phyloP scores from a whole-genome alignment of 108 stramenopile genomes.

The Cyclostephanos tholiformis region DNA sequence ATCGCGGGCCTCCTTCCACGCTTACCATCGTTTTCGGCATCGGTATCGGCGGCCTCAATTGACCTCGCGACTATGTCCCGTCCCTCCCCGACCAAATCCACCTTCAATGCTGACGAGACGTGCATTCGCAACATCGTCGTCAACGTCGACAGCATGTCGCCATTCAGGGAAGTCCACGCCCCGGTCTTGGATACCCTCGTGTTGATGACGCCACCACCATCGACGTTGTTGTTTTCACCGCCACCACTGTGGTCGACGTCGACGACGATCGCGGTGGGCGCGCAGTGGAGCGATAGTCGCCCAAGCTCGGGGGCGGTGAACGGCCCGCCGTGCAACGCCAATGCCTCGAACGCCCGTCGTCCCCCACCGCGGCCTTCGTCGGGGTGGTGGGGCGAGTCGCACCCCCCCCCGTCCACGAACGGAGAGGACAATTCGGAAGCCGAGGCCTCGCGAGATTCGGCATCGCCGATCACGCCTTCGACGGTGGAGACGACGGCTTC shows the following conservation, averaged over 20 bases:
- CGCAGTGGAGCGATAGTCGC: slow-evolving; percentile 49
- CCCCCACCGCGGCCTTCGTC: neutral
- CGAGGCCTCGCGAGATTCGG: slow-evolving; percentile 44
- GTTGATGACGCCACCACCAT: neutral
- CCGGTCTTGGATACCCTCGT: neutral
- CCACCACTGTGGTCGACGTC: neutral
- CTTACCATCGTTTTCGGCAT: neutral
- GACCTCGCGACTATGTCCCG: slow-evolving; percentile 31
- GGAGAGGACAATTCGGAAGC: slow-evolving; percentile 32
- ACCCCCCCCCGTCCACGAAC: slow-evolving; percentile 3
- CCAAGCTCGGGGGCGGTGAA: slow-evolving; percentile 51
- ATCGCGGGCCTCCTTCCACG: slow-evolving; percentile 20
- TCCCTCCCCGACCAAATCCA: slow-evolving; percentile 60
- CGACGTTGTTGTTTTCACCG: neutral
- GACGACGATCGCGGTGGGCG: slow-evolving; percentile 4
- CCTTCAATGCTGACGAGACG: slow-evolving; percentile 38
- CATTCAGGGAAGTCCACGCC: slow-evolving; percentile 49
- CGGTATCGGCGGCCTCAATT: slow-evolving; percentile 9
- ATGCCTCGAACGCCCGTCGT: slow-evolving; percentile 14
- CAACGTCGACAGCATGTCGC: slow-evolving; percentile 45
- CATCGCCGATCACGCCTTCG: slow-evolving; percentile 46
- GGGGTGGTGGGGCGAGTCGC: too few species aligned
- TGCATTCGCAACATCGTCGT: slow-evolving; percentile 49
- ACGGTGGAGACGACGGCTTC: slow-evolving; percentile 26
- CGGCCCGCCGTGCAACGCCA: slow-evolving; percentile 38